These are phyloP conservation scores for Sisymbrium irio DNA, from an alignment of 345 rosid genomes.

Conservation along the genomic window DNA sequence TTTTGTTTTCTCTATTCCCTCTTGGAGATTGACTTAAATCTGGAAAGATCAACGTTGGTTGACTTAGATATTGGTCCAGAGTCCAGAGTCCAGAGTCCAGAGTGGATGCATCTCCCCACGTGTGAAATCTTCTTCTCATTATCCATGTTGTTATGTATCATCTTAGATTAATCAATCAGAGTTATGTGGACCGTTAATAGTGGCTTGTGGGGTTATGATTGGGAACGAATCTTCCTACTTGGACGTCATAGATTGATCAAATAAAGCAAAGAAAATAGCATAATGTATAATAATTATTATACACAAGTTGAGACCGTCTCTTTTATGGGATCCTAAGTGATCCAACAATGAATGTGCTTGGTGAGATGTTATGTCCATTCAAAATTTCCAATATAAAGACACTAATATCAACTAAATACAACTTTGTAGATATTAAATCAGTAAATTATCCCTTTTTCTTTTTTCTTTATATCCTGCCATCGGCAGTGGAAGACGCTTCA, in stretches of 20 bases:
- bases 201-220: conserved; percentile 8
- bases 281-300: conserved; percentile 13
- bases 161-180: conserved; percentile 15
- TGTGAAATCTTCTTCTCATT: conserved; percentile 2
- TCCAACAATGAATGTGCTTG: conserved; percentile 3
- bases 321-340: conserved; percentile 17
- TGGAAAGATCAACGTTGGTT: conserved; percentile 3
- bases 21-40: neutral
- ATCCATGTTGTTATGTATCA: neutral
- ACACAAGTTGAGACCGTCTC: conserved; percentile 21
- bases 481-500: conserved; percentile 18
- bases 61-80: neutral
- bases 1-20: neutral
- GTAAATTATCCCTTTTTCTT: neutral
- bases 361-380: conserved; percentile 11
- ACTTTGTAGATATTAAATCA: neutral
- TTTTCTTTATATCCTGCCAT: conserved; percentile 8
- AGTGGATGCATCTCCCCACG: neutral
- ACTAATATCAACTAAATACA: neutral
- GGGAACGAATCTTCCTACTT: conserved; percentile 5
- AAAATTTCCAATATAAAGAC: conserved; percentile 11
- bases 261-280: conserved; percentile 1
- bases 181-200: conserved; percentile 9
- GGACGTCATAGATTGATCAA: neutral
- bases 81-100: too few relatives aligned